A percentile compares a stretch with the other conserved stretches of the same genome.
These are phyloP conservation scores for Aquilaria malaccensis DNA, from an alignment of 345 rosid genomes.

Conservation along the genomic window DNA sequence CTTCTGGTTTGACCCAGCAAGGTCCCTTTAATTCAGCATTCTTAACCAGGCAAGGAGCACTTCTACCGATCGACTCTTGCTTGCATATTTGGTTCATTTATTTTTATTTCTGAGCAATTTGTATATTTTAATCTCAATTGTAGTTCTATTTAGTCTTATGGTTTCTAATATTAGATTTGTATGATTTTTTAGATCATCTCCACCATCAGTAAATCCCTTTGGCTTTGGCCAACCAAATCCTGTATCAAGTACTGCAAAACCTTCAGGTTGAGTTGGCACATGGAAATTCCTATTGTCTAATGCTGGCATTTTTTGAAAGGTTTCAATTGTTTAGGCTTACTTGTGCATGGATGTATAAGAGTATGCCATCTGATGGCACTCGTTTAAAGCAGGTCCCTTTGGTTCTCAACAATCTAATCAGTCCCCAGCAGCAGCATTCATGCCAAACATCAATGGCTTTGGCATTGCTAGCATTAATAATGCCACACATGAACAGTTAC, in stretches of 20 bases:
- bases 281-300: constrained; percentile 20
- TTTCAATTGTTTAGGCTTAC: constrained; percentile 7
- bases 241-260: constrained; percentile 34
- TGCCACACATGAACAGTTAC: constrained; percentile 16
- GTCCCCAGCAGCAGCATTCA: constrained; percentile 14
- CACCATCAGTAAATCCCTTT: constrained; percentile 28
- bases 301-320: constrained; percentile 14
- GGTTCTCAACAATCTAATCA: constrained; percentile 22
- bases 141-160: constrained; percentile 6
- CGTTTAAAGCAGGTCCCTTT: constrained; percentile 17
- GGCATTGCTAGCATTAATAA: constrained; percentile 13
- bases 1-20: constrained; percentile 43
- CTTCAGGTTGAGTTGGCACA: constrained; percentile 21
- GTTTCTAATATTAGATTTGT: background rate
- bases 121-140: background rate
- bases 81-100: constrained; percentile 1
- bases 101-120: background rate
- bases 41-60: constrained; percentile 25
- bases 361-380: constrained; percentile 16
- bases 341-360: background rate
- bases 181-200: constrained; percentile 25
- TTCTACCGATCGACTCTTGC: constrained; percentile 2
- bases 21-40: constrained; percentile 31
- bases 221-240: constrained; percentile 41
- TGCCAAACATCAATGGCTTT: constrained; percentile 16